phyloP scores from a whole-genome alignment of 495 filamentous ascomycete genomes.

The Penicillium angulare region DNA sequence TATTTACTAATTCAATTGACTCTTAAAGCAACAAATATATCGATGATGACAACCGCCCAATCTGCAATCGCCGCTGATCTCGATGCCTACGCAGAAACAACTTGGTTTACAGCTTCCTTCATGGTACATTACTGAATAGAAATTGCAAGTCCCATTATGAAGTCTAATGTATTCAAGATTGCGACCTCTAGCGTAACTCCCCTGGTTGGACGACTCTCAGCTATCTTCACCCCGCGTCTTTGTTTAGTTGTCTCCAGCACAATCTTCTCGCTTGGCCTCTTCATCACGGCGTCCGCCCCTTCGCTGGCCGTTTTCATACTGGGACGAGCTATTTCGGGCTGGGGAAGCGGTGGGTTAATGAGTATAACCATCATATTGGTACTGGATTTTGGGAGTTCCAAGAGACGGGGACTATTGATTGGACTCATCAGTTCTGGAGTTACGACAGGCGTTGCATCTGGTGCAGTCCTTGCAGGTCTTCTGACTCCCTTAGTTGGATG shows the following conservation, averaged over 20 bases:
- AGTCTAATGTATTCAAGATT: conserved; percentile 44
- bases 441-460: conserved; percentile 66
- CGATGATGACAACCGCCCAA: conserved; percentile 73
- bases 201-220: conserved; percentile 61
- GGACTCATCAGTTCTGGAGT: conserved; percentile 65
- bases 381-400: conserved; percentile 62
- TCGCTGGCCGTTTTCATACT: conserved; percentile 60
- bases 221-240: conserved; percentile 63
- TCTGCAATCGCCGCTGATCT: conserved; percentile 68
- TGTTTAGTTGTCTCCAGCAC: conserved; percentile 57
- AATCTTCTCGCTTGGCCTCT: conserved; percentile 58
- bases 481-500: conserved; percentile 62
- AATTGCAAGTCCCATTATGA: neutral
- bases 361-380: conserved; percentile 66
- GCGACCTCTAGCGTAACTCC: conserved; percentile 66
- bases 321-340: conserved; percentile 61
- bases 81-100: conserved; percentile 65
- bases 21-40: conserved; percentile 64
- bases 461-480: conserved; percentile 68
- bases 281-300: conserved; percentile 58
- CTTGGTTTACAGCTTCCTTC: conserved; percentile 76
- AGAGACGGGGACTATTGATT: conserved; percentile 65
- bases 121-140: conserved; percentile 32
- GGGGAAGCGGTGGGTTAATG: conserved; percentile 65
- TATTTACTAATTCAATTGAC: neutral